Conservation (phyloP, 305 asterid species). For the Fraxinus sp. region DNA sequence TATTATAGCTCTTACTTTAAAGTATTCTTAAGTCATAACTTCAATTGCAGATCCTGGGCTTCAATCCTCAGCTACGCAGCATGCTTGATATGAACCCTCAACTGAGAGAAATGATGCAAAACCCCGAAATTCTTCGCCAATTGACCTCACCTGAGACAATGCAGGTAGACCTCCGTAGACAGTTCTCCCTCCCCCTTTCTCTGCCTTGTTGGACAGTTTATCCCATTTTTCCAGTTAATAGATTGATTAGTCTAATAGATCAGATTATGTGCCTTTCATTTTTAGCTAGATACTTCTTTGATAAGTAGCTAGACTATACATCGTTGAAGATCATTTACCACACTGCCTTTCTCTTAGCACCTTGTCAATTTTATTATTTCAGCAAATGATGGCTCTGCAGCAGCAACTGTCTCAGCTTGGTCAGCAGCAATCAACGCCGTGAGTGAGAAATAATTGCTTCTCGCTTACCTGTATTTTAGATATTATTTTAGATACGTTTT, state of each 20-base stretch:
- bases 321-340: not conserved
- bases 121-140: slow-evolving; percentile 51
- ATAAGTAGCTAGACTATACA: not conserved
- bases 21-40: slow-evolving; percentile 15
- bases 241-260: not conserved
- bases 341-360: slow-evolving; percentile 3
- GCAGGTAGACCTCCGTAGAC: slow-evolving; percentile 39
- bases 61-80: slow-evolving; percentile 40
- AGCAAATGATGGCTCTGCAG: slow-evolving; percentile 66
- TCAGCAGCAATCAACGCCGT: slow-evolving; percentile 54
- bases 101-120: slow-evolving; percentile 61
- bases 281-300: not conserved
- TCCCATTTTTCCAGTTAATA: not conserved
- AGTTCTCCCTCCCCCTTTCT: not conserved
- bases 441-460: slow-evolving; percentile 35
- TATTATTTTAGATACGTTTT: not conserved
- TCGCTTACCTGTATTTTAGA: not conserved
- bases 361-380: slow-evolving; percentile 26
- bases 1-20: slow-evolving; percentile 9
- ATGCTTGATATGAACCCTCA: slow-evolving; percentile 53
- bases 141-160: slow-evolving; percentile 53
- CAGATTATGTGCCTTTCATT: not conserved
- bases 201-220: not conserved
- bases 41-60: slow-evolving; percentile 41
- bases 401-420: slow-evolving; percentile 52